phyloP scores from a whole-genome alignment of 2,329 filamentous ascomycete genomes.

The Fusarium buharicum region DNA sequence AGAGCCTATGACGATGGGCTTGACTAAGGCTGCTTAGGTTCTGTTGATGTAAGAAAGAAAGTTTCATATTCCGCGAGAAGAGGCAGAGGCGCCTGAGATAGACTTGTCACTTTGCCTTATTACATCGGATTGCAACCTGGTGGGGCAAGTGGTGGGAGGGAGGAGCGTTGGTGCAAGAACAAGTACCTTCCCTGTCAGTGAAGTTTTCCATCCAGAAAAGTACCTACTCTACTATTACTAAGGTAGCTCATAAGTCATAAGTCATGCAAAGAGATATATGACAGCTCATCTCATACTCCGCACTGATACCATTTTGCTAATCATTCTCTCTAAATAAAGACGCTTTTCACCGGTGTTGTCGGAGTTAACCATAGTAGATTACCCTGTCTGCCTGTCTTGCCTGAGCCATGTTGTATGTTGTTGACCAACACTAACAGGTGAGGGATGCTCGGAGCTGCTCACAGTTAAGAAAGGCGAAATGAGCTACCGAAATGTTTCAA shows the following conservation, averaged over 20 bases:
- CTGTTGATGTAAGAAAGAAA: slow-evolving; percentile 30
- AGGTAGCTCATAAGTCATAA: not conserved
- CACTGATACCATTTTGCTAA: too few relatives aligned
- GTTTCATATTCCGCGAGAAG: slow-evolving; percentile 11
- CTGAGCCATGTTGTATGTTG: too few relatives aligned
- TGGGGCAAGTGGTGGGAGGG: slow-evolving; percentile 17
- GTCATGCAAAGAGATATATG: not conserved
- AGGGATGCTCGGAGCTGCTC: not conserved
- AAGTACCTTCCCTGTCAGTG: too few relatives aligned
- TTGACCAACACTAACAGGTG: not conserved
- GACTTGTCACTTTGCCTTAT: not conserved
- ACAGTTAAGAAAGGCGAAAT: too few relatives aligned
- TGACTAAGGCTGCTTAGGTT: not conserved
- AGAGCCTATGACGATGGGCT: not conserved
- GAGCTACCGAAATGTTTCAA: too few relatives aligned
- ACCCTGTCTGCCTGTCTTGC: not conserved
- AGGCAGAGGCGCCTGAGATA: slow-evolving; percentile 18
- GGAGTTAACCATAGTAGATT: not conserved
- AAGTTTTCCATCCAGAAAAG: too few relatives aligned
- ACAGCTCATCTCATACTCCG: not conserved
- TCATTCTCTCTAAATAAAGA: not conserved
- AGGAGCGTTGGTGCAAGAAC: too few relatives aligned
- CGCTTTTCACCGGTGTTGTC: not conserved
- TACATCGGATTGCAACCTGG: slow-evolving; percentile 4
- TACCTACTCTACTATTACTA: too few relatives aligned